These are phyloP conservation scores for Umbelopsis sp. DNA, from an alignment of 192 early-diverging fungal species.

Conservation along the genomic window DNA sequence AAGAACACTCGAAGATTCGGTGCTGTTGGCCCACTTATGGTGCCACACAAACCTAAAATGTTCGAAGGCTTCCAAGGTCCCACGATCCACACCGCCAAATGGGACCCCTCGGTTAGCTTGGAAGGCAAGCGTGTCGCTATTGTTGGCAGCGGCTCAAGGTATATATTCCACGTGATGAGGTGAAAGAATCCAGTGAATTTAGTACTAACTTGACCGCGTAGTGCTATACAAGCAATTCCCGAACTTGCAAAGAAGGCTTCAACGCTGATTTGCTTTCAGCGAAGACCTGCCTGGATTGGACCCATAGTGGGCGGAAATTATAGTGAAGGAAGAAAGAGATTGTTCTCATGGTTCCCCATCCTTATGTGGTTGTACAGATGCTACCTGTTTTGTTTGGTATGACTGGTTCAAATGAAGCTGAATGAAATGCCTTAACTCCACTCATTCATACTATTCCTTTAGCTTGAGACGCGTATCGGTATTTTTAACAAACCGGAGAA, in stretches of 20 bases:
- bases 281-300: conserved; percentile 52
- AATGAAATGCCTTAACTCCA: too few species aligned
- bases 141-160: conserved; percentile 57
- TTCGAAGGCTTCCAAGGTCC: conserved; percentile 53
- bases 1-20: conserved; percentile 36
- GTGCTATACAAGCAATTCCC: conserved; percentile 56
- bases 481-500: conserved; percentile 2
- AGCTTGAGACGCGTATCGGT: not conserved
- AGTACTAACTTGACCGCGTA: not conserved
- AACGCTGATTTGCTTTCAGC: conserved; percentile 51
- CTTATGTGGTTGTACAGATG: conserved; percentile 27
- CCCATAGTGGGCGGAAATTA: conserved; percentile 44
- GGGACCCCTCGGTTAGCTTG: conserved; percentile 52
- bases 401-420: not conserved
- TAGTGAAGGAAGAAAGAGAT: conserved; percentile 31
- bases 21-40: conserved; percentile 52
- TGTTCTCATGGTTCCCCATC: conserved; percentile 47
- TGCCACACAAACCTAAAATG: conserved; percentile 51
- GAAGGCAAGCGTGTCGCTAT: conserved; percentile 50
- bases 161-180: not conserved
- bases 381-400: conserved; percentile 20
- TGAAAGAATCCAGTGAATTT: not conserved
- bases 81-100: conserved; percentile 56
- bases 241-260: conserved; percentile 44
- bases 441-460: not conserved